These are phyloP conservation scores for Zygoascus ofunaensis DNA, from an alignment of 805 yeast genomes.

Conservation along the genomic window DNA sequence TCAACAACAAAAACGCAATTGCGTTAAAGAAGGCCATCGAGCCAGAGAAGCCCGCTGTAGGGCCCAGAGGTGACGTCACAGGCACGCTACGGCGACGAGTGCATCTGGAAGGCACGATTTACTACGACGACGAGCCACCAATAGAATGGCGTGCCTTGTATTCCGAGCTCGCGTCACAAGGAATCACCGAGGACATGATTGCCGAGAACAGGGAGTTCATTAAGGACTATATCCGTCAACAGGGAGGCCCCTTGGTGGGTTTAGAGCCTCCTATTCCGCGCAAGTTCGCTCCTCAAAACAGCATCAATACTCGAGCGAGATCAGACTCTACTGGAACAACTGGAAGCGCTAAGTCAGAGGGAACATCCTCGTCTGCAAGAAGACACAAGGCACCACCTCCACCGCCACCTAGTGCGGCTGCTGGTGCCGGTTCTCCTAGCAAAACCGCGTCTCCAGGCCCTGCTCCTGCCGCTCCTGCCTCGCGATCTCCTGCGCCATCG, in stretches of 20 bases:
- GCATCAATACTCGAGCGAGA: slow-evolving; percentile 7
- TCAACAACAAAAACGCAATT: slow-evolving; percentile 78
- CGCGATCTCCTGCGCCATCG: slow-evolving; percentile 20
- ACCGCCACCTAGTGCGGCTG: slow-evolving; percentile 32
- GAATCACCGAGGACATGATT: slow-evolving; percentile 81
- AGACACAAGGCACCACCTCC: slow-evolving; percentile 28
- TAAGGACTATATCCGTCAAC: slow-evolving; percentile 62
- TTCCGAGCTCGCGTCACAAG: slow-evolving; percentile 61
- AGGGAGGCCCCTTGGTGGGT: slow-evolving; percentile 75
- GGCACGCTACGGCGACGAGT: slow-evolving; percentile 25
- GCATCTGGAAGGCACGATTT: slow-evolving; percentile 33
- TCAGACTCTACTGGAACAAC: slow-evolving; percentile 15
- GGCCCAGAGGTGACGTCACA: slow-evolving; percentile 56
- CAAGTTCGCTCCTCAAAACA: slow-evolving; percentile 27
- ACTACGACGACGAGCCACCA: slow-evolving; percentile 74
- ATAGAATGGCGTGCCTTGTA: slow-evolving; percentile 76
- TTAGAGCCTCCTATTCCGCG: slow-evolving; percentile 79
- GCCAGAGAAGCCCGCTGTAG: slow-evolving; percentile 28
- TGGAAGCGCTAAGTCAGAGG: slow-evolving; percentile 4
- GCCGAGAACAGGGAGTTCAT: slow-evolving; percentile 78
- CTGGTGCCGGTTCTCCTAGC: slow-evolving; percentile 16
- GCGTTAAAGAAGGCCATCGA: slow-evolving; percentile 53
- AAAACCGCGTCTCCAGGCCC: slow-evolving; percentile 13
- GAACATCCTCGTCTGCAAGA: slow-evolving; percentile 3
- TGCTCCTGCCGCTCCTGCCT: slow-evolving; percentile 20